These are phyloP conservation scores for Saccharomycopsis malanga DNA, from an alignment of 805 yeast species.

Conservation along the genomic window DNA sequence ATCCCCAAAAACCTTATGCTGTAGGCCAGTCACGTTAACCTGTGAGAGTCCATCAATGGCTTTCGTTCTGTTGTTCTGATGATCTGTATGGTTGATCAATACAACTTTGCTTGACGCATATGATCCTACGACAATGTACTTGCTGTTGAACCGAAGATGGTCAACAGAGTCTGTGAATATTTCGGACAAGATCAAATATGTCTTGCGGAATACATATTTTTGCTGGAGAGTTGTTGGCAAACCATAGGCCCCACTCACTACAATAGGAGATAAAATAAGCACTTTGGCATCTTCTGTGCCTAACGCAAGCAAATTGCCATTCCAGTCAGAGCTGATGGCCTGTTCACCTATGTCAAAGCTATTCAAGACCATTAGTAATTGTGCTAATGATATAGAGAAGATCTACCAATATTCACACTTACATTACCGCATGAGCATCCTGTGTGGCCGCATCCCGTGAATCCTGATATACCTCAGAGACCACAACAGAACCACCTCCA, in stretches of 20 bases:
- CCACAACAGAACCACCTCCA: neutral
- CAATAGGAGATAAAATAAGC: neutral
- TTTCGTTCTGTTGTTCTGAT: neutral
- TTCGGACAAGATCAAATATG: neutral
- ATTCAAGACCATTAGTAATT: no score
- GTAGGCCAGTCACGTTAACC: neutral
- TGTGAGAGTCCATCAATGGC: neutral
- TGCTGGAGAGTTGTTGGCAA: slow-evolving; percentile 5
- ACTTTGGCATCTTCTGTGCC: neutral
- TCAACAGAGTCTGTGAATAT: neutral
- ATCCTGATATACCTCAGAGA: slow-evolving; percentile 4
- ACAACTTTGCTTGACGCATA: neutral
- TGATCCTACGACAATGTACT: slow-evolving; percentile 6
- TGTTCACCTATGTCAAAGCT: neutral
- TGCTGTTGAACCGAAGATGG: neutral
- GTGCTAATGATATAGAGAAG: no score
- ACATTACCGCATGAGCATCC: slow-evolving; percentile 3
- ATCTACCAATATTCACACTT: neutral
- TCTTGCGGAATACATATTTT: neutral
- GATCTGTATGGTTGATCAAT: slow-evolving; percentile 1
- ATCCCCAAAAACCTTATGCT: neutral
- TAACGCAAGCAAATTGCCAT: neutral
- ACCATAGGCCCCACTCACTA: neutral
- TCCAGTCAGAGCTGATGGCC: neutral
- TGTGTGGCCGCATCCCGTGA: neutral